Conservation (phyloP, 2,329 filamentous ascomycete species). For the Nothomitra cinnamomea region DNA sequence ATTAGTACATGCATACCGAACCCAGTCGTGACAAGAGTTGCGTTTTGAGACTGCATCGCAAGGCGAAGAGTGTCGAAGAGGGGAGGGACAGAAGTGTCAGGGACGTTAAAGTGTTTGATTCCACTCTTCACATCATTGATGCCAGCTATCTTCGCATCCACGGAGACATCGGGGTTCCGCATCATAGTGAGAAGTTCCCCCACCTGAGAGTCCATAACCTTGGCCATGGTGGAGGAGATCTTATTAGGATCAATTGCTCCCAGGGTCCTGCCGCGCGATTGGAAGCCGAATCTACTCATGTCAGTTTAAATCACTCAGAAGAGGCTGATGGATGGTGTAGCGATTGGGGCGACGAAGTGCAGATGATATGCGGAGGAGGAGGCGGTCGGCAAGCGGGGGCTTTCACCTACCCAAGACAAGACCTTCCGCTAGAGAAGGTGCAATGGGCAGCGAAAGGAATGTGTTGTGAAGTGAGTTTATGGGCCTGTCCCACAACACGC, state of each 20-base stretch:
- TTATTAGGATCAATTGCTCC: background rate
- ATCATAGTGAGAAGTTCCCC: slow-evolving; percentile 3
- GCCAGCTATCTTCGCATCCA: slow-evolving; percentile 4
- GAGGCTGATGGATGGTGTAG: too few relatives aligned
- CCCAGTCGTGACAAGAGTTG: background rate
- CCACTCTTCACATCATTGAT: slow-evolving; percentile 2
- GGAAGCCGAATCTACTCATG: background rate
- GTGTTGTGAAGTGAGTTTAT: too few relatives aligned
- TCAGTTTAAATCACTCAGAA: too few relatives aligned
- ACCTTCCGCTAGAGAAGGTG: too few relatives aligned
- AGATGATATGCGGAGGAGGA: too few relatives aligned
- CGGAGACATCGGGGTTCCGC: slow-evolving; percentile 1
- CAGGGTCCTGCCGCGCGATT: background rate
- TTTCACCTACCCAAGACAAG: too few relatives aligned
- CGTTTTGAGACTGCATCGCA: slow-evolving; percentile 4
- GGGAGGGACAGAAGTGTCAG: background rate
- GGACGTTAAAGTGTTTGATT: slow-evolving; percentile 6
- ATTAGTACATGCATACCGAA: background rate
- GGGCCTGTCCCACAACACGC: too few relatives aligned
- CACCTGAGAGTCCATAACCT: slow-evolving; percentile 4
- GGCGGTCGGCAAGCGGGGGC: too few relatives aligned
- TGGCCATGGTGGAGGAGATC: background rate
- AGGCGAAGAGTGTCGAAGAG: slow-evolving; percentile 6
- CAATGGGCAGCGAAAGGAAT: too few relatives aligned
- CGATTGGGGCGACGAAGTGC: too few relatives aligned